A percentile compares a stretch with the other conserved stretches of the same genome.
Conservation (phyloP, 371 early-diverging fungal genomes). For the Rhizopus stolonifer region DNA sequence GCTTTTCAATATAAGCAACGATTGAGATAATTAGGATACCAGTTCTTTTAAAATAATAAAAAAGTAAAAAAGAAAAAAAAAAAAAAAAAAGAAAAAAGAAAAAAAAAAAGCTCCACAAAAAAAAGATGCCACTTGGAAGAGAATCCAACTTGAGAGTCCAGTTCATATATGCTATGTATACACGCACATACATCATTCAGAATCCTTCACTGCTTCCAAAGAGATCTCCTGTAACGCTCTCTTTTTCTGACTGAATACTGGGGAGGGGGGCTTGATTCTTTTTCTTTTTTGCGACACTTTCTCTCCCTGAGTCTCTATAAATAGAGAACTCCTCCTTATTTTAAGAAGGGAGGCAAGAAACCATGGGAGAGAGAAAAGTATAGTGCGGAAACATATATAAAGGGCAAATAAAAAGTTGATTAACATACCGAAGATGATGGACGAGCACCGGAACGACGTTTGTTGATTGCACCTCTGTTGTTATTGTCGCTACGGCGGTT, state of each 20-base stretch:
- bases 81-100: conserved; percentile 13
- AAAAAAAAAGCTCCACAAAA: conserved; percentile 12
- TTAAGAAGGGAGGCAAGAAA: conserved; percentile 1
- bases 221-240: conserved; percentile 6
- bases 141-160: conserved; percentile 7
- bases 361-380: neutral
- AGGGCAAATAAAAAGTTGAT: conserved; percentile 11
- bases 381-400: conserved; percentile 1
- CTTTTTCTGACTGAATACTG: conserved; percentile 2
- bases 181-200: neutral
- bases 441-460: conserved; percentile 29
- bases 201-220: neutral
- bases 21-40: conserved; percentile 25
- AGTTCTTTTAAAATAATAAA: conserved; percentile 9
- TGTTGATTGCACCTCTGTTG: conserved; percentile 26
- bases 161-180: neutral
- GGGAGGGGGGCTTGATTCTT: too few relatives aligned
- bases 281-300: too few relatives aligned
- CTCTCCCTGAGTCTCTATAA: too few relatives aligned
- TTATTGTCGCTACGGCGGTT: conserved; percentile 16
- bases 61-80: too few relatives aligned
- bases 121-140: too few relatives aligned
- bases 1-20: conserved; percentile 23
- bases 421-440: conserved; percentile 37
- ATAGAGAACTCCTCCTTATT: too few relatives aligned